A percentile compares a stretch with the other conserved stretches of the same genome.
These are phyloP conservation scores for Schwanniomyces yamadae DNA, from an alignment of 805 yeast species.

Conservation along the genomic window DNA sequence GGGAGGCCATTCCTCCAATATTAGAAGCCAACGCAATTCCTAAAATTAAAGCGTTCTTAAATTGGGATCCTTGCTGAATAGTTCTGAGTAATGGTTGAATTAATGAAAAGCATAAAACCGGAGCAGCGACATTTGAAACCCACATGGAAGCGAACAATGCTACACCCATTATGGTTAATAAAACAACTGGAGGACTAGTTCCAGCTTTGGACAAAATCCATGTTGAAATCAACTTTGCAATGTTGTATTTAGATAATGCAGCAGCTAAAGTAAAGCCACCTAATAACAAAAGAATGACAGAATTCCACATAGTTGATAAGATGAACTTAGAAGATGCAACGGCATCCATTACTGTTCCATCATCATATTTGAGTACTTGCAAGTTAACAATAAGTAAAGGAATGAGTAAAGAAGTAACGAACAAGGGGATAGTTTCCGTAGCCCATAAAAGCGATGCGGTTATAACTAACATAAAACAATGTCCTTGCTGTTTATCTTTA, in stretches of 20 bases:
- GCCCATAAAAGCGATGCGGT: slow-evolving; percentile 92
- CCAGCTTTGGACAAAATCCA: slow-evolving; percentile 51
- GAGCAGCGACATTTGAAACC: slow-evolving; percentile 59
- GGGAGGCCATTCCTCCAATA: slow-evolving; percentile 55
- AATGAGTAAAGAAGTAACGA: slow-evolving; percentile 80
- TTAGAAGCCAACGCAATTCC: slow-evolving; percentile 54
- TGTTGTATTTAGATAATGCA: slow-evolving; percentile 52
- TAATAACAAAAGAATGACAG: slow-evolving; percentile 49
- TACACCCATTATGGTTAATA: slow-evolving; percentile 50
- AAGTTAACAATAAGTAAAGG: slow-evolving; percentile 79
- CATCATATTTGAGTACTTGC: slow-evolving; percentile 60
- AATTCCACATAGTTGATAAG: slow-evolving; percentile 52
- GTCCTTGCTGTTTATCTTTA: slow-evolving; percentile 33
- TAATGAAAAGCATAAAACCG: slow-evolving; percentile 52
- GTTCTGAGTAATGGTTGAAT: slow-evolving; percentile 49
- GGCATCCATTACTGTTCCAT: slow-evolving; percentile 45
- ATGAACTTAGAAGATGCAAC: slow-evolving; percentile 44
- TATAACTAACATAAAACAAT: slow-evolving; percentile 74
- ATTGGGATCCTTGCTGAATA: slow-evolving; percentile 40
- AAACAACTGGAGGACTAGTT: slow-evolving; percentile 47
- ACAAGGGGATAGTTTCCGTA: slow-evolving; percentile 88
- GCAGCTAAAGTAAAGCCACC: slow-evolving; percentile 59
- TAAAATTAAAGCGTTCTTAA: slow-evolving; percentile 40
- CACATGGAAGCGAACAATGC: slow-evolving; percentile 56
- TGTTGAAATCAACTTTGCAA: slow-evolving; percentile 50